Evolutionary conservation across 129 eudicot species (phyloP).

Genomic region (Flaveria linearis): DNA sequence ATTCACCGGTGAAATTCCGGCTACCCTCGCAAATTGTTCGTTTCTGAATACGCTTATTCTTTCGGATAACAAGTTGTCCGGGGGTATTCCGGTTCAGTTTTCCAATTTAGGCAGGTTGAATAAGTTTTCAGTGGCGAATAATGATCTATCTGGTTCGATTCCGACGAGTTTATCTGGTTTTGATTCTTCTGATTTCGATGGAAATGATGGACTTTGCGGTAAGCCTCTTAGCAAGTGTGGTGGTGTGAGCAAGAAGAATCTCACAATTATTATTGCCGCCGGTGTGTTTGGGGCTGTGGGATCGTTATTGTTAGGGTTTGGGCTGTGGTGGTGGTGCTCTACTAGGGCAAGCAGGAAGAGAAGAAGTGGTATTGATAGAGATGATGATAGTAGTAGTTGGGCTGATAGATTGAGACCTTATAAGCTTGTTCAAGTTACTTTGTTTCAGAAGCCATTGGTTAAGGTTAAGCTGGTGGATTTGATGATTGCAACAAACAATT

Average conservation of each 20-base stretch:
- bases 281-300: conserved; percentile 79
- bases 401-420: conserved; percentile 55
- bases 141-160: conserved; percentile 56
- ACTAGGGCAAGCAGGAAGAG: conserved; percentile 45
- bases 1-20: conserved; percentile 59
- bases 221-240: conserved; percentile 61
- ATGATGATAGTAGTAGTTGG: conserved; percentile 60
- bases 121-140: conserved; percentile 59
- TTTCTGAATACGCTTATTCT: conserved; percentile 54
- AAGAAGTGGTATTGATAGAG: conserved; percentile 53
- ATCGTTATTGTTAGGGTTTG: conserved; percentile 67
- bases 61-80: conserved; percentile 52
- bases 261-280: conserved; percentile 60
- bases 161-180: conserved; percentile 36
- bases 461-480: conserved; percentile 68
- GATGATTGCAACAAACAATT: conserved; percentile 67
- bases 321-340: conserved; percentile 80
- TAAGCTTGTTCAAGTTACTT: conserved; percentile 66
- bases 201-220: conserved; percentile 70
- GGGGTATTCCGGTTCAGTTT: conserved; percentile 52
- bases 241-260: conserved; percentile 60
- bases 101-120: conserved; percentile 53
- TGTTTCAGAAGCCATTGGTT: conserved; percentile 78
- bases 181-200: conserved; percentile 34
- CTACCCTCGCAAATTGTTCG: conserved; percentile 49